Evolutionary conservation across 2,329 filamentous ascomycete genomes (phyloP).

Genomic region (Arthrobotrys entomopaga): DNA sequence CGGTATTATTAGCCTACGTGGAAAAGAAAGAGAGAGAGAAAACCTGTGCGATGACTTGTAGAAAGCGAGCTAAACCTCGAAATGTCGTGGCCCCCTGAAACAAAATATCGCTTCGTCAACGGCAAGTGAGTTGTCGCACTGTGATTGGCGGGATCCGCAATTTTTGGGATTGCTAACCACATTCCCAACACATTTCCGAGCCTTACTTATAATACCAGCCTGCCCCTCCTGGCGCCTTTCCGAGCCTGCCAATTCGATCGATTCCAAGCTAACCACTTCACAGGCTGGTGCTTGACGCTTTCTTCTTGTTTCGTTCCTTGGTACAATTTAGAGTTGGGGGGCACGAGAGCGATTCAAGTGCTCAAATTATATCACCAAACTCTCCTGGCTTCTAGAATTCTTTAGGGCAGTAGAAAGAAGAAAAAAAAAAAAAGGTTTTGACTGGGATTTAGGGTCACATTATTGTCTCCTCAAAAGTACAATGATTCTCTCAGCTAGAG

Average conservation of each 20-base stretch:
- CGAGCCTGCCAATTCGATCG: slow-evolving; percentile 3
- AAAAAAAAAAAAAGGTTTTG: background rate
- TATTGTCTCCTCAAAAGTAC: slow-evolving; percentile 1
- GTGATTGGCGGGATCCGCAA: slow-evolving; percentile 28
- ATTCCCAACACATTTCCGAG: slow-evolving; percentile 47
- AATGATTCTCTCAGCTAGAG: slow-evolving; percentile 47
- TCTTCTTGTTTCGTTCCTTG: background rate
- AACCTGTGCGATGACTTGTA: slow-evolving; percentile 35
- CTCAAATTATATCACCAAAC: background rate
- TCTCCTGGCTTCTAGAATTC: slow-evolving; percentile 32
- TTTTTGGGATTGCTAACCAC: slow-evolving; percentile 25
- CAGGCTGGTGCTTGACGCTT: background rate
- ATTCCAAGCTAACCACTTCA: slow-evolving; percentile 6
- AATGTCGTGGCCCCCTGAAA: slow-evolving; percentile 38
- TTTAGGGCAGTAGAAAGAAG: slow-evolving; percentile 14
- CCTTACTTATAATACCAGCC: slow-evolving; percentile 36
- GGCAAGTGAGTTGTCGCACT: slow-evolving; percentile 44
- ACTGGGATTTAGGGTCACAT: background rate
- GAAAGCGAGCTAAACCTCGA: background rate
- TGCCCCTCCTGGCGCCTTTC: slow-evolving; percentile 19
- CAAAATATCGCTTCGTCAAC: slow-evolving; percentile 27
- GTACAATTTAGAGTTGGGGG: background rate
- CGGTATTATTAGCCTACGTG: no score
- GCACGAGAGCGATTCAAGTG: background rate
- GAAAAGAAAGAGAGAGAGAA: background rate